Conservation (phyloP, 75 land plant species). For the Isoetes taiwanensis region DNA sequence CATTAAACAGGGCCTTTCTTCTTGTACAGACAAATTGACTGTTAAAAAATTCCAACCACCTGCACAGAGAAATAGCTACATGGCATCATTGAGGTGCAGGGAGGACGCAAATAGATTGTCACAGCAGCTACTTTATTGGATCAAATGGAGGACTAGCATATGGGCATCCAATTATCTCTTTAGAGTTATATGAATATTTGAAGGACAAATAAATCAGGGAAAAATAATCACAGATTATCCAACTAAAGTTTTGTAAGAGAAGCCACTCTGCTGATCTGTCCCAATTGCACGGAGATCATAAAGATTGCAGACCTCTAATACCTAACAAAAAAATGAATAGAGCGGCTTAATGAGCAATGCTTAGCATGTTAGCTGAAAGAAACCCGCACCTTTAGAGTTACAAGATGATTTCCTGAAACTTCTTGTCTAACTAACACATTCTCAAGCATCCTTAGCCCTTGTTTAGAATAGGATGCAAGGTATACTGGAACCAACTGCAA, state of each 20-base stretch:
- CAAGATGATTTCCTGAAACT: constrained; percentile 25
- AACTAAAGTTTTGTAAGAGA: neutral
- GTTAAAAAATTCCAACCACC: constrained; percentile 74
- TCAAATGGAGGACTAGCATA: too few species aligned
- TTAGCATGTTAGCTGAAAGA: neutral
- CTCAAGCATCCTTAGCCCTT: constrained; percentile 68
- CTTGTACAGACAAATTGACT: too few species aligned
- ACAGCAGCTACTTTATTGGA: too few species aligned
- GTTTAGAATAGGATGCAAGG: constrained; percentile 59
- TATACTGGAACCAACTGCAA: constrained; percentile 77
- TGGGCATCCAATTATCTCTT: too few species aligned
- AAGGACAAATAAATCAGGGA: too few species aligned
- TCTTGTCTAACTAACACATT: constrained; percentile 56
- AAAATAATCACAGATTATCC: too few species aligned
- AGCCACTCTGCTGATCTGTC: constrained; percentile 57
- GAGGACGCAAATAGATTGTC: too few species aligned
- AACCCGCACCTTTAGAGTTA: constrained; percentile 46
- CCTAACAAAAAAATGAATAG: constrained; percentile 28
- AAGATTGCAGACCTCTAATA: constrained; percentile 65
- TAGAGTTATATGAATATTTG: too few species aligned
- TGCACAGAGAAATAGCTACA: too few species aligned
- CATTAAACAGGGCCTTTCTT: too few species aligned
- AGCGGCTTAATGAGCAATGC: neutral
- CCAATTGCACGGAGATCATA: constrained; percentile 55
- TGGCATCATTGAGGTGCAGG: too few species aligned